phyloP scores from a whole-genome alignment of 345 rosid species.

The Psidium guajava region DNA sequence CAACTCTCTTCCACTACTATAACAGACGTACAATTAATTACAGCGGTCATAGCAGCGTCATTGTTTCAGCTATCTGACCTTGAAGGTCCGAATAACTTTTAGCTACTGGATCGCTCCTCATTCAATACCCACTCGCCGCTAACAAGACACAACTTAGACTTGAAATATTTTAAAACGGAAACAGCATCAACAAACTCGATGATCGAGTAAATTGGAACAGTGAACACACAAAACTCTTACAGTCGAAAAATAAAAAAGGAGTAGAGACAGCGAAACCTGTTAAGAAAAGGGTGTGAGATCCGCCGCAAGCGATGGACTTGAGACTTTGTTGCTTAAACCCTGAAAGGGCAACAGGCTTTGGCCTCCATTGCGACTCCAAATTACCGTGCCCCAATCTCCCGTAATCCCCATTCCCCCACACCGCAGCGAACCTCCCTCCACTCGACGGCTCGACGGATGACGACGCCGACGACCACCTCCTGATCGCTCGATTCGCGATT shows the following conservation, averaged over 20 bases:
- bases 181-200: background rate
- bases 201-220: background rate
- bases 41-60: background rate
- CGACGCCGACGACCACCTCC: background rate
- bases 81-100: background rate
- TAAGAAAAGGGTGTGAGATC: slow-evolving; percentile 93
- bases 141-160: background rate
- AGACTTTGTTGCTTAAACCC: slow-evolving; percentile 32
- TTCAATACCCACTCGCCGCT: background rate
- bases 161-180: no score
- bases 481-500: background rate
- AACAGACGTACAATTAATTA: background rate
- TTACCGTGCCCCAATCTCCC: slow-evolving; percentile 70
- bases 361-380: slow-evolving; percentile 65
- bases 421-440: slow-evolving; percentile 42
- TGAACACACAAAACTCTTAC: background rate
- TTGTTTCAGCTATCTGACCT: background rate
- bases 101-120: background rate
- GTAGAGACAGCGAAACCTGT: slow-evolving; percentile 32
- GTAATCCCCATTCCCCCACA: slow-evolving; percentile 91
- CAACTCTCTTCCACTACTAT: background rate
- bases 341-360: slow-evolving; percentile 29
- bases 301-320: slow-evolving; percentile 75
- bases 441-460: background rate
- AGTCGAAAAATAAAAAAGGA: background rate